Percentiles rank a stretch among this genome's conserved stretches.
Conservation (phyloP, 805 yeast species). For the Suhomyces faveliae region DNA sequence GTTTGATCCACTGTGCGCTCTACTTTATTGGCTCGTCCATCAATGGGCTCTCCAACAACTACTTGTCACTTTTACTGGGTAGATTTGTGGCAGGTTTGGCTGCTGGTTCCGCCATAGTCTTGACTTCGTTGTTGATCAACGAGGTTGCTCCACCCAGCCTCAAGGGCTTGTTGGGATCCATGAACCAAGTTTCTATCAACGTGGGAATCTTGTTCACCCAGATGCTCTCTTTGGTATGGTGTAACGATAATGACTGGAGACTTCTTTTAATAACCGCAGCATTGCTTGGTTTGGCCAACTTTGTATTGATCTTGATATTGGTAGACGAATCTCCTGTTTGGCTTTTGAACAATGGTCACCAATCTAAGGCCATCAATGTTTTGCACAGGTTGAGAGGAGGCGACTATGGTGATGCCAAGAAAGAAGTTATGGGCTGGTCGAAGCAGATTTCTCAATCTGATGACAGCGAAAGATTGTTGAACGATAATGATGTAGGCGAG, state of each 20-base stretch:
- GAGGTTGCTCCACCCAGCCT: conserved; percentile 70
- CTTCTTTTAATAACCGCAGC: conserved; percentile 62
- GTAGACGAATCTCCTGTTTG: conserved; percentile 84
- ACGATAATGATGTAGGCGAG: conserved; percentile 9
- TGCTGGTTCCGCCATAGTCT: conserved; percentile 85
- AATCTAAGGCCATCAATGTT: conserved; percentile 38
- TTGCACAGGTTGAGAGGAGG: conserved; percentile 42
- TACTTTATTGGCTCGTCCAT: conserved; percentile 63
- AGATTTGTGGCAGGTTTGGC: conserved; percentile 79
- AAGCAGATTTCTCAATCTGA: conserved; percentile 11
- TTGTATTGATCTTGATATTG: conserved; percentile 36
- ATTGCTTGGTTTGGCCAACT: conserved; percentile 49
- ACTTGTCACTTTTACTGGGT: conserved; percentile 53
- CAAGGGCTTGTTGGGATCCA: conserved; percentile 80
- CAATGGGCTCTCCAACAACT: conserved; percentile 50
- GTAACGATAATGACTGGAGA: conserved; percentile 72
- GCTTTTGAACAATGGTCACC: conserved; percentile 53
- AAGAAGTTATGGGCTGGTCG: conserved; percentile 40
- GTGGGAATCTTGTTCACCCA: conserved; percentile 84
- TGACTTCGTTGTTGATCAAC: conserved; percentile 77
- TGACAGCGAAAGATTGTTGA: conserved; percentile 11
- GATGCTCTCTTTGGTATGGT: conserved; percentile 64
- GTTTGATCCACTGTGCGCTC: conserved; percentile 49
- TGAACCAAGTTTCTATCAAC: conserved; percentile 86
- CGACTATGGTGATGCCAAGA: conserved; percentile 30